Evolutionary conservation across 768 basidiomycete species (phyloP).

Genomic region (Lepiota subincarnata): DNA sequence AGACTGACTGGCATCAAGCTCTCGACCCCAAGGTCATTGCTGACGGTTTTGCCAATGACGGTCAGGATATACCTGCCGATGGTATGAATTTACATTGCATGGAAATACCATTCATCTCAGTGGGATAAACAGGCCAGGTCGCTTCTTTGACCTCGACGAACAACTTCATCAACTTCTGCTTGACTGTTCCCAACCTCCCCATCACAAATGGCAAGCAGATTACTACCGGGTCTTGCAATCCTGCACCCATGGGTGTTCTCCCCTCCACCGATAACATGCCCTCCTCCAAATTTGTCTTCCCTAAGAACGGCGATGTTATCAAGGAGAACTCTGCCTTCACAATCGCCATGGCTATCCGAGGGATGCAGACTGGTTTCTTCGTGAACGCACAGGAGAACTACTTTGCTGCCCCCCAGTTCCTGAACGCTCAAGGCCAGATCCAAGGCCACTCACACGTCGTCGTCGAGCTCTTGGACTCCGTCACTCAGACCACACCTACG

Average conservation of each 20-base stretch:
- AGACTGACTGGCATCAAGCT: conserved; percentile 17
- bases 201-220: conserved; percentile 56
- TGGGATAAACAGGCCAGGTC: conserved; percentile 36
- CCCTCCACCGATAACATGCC: conserved; percentile 45
- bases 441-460: conserved; percentile 57
- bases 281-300: conserved; percentile 44
- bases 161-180: conserved; percentile 64
- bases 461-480: conserved; percentile 42
- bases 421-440: conserved; percentile 46
- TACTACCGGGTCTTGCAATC: conserved; percentile 55
- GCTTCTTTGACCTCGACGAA: conserved; percentile 52
- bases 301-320: conserved; percentile 42
- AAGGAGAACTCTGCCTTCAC: conserved; percentile 46
- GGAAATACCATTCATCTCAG: conserved; percentile 38
- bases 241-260: conserved; percentile 56
- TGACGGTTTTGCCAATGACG: conserved; percentile 50
- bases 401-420: conserved; percentile 51
- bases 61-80: conserved; percentile 34
- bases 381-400: conserved; percentile 49
- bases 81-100: conserved; percentile 34
- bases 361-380: conserved; percentile 48
- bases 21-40: conserved; percentile 48
- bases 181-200: conserved; percentile 41
- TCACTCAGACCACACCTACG: conserved; percentile 40
- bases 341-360: conserved; percentile 41